Percentiles rank a stretch among this genome's conserved stretches.
Conservation (phyloP, 768 basidiomycete genomes). For the Clitopilus passeckerianus region DNA sequence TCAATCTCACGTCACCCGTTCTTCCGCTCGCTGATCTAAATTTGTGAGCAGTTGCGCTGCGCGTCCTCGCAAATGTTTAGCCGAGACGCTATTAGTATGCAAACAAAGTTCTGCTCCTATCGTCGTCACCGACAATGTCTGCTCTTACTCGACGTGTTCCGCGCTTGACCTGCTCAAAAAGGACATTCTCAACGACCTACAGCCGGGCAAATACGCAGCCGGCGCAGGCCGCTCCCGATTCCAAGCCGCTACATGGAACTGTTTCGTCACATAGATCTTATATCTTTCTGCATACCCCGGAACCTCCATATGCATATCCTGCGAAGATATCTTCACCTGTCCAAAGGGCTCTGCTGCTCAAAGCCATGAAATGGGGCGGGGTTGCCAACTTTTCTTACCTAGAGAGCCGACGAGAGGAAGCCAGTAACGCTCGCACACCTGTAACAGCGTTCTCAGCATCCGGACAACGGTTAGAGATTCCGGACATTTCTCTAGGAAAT, state of each 20-base stretch:
- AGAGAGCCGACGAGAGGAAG: constrained; percentile 2
- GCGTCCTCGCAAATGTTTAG: not conserved
- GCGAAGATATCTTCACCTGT: constrained; percentile 41
- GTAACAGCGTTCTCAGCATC: constrained; percentile 49
- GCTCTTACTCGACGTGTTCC: not conserved
- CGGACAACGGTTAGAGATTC: constrained; percentile 45
- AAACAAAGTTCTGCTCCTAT: not conserved
- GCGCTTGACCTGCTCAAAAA: not conserved
- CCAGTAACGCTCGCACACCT: constrained; percentile 15
- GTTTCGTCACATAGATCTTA: constrained; percentile 47
- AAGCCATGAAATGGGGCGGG: constrained; percentile 42
- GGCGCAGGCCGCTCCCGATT: not conserved
- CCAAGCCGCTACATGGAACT: constrained; percentile 31
- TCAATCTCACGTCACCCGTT: not conserved
- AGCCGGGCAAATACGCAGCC: not conserved
- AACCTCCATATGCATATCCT: constrained; percentile 46
- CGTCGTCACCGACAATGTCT: not conserved
- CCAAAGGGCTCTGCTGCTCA: constrained; percentile 43
- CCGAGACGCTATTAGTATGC: not conserved
- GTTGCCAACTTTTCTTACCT: constrained; percentile 61
- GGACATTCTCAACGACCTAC: not conserved
- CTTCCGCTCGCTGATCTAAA: not conserved
- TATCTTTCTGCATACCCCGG: constrained; percentile 47
- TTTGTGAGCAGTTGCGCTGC: not conserved
- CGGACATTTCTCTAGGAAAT: constrained; percentile 42